Evolutionary conservation across 495 filamentous ascomycete species (phyloP).

Genomic region (Bathelium albidoporum): DNA sequence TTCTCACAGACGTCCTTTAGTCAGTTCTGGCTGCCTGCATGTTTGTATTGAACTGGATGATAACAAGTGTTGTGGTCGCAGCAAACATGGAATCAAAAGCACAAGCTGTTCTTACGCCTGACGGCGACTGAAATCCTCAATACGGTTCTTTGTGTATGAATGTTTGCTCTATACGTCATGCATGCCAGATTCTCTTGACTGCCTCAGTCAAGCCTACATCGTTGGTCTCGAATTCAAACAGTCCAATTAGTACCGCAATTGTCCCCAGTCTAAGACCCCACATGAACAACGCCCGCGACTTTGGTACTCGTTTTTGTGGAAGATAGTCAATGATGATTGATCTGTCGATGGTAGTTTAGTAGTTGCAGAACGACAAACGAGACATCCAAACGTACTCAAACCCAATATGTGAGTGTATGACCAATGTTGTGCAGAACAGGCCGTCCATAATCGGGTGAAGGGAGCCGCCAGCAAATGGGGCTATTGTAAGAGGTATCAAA

Average conservation of each 20-base stretch:
- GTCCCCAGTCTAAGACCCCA: slow-evolving; percentile 76
- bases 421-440: slow-evolving; percentile 65
- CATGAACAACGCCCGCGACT: slow-evolving; percentile 47
- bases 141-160: too few species aligned
- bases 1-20: neutral
- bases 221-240: slow-evolving; percentile 99
- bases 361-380: slow-evolving; percentile 3
- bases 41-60: neutral
- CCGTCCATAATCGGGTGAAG: slow-evolving; percentile 85
- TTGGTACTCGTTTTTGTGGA: slow-evolving; percentile 59
- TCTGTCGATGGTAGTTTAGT: slow-evolving; percentile 28
- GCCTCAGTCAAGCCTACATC: slow-evolving; percentile 90
- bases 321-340: slow-evolving; percentile 84
- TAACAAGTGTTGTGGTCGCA: neutral
- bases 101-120: neutral
- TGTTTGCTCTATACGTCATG: too few species aligned
- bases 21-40: neutral
- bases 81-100: neutral
- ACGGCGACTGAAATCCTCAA: neutral
- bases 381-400: slow-evolving; percentile 53
- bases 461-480: slow-evolving; percentile 83
- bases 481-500: slow-evolving; percentile 76
- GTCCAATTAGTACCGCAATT: slow-evolving; percentile 67
- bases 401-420: slow-evolving; percentile 90
- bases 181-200: slow-evolving; percentile 75